A percentile compares a stretch with the other conserved stretches of the same genome.
These are phyloP conservation scores for Sporothrix euskadiensis DNA, from an alignment of 2,329 filamentous ascomycete genomes.

Conservation along the genomic window DNA sequence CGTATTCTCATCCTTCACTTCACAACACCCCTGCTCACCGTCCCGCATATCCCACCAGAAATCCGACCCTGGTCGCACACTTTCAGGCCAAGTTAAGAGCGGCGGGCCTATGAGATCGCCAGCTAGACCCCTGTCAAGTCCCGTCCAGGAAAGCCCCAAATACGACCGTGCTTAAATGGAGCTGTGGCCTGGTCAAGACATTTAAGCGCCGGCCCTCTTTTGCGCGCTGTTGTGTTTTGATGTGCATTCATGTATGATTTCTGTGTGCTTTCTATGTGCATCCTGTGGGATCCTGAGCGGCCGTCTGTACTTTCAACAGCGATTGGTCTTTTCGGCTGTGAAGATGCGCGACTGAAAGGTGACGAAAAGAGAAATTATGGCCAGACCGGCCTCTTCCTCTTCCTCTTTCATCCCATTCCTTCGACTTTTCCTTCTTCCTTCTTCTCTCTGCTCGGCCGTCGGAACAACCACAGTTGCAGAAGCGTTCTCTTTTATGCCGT, in stretches of 20 bases:
- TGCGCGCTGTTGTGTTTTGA: neutral
- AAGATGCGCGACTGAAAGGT: neutral
- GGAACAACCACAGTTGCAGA: neutral
- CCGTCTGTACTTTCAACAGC: neutral
- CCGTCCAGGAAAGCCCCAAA: neutral
- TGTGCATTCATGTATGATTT: neutral
- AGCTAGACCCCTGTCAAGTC: neutral
- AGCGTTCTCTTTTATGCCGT: neutral
- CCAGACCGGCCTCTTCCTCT: neutral
- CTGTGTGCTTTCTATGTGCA: no score
- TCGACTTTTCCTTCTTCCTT: no score
- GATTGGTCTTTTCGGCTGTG: neutral
- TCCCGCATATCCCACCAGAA: neutral
- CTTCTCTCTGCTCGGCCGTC: neutral
- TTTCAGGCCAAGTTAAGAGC: neutral
- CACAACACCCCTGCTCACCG: neutral
- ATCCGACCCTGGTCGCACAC: neutral
- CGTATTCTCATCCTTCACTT: neutral
- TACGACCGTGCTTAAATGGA: neutral
- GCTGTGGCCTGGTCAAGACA: neutral
- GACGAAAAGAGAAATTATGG: neutral
- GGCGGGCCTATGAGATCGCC: slow-evolving; percentile 6
- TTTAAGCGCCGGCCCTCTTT: neutral
- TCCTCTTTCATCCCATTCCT: neutral
- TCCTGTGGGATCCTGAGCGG: neutral